Base-by-base conservation (phyloP, 371 early-diverging fungal genomes). In the Sporodiniella umbellata region DNA sequence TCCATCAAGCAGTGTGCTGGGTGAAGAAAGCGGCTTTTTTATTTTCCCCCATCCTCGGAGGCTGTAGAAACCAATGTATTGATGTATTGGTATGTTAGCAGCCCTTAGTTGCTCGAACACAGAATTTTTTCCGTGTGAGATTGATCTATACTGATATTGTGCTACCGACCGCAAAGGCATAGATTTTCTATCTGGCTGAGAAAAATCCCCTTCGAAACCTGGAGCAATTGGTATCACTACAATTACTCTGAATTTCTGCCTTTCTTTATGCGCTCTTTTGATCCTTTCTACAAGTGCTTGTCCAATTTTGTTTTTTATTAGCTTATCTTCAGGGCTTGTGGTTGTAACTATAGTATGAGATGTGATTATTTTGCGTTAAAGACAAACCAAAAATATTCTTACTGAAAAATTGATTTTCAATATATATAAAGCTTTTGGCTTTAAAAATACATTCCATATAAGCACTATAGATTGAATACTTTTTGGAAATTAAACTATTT, bases 381-480 rank as follows among this genome's bases (percentile, higher is more conserved):
- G 1, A 33, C 12, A 21, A 33, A 7, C 11, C 14, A 18, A 39
- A 35, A 7, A n/a, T 0, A 23, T 17, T 56, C 71, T 69, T 72
- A 79, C 89, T 86, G 60, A 96, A 96, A 70, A 96, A 95, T 64
- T 96, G 96, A 62, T 96, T 95, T 63, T 96, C 96, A 50, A 96
- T 96, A 66, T 96, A 96, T 28, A 96, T 83, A 66, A 85, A 94
- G 54, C 92, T 88, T 66, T 92, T 78, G 5, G 96, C 82, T 35
- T 78, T 79, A 17, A 63, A 66, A 38, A 96, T 96, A 51, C 79
- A 68, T 40, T 84, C 79, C 56, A 86, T 60, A 58, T 96, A 95
- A 1, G 95, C 95, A 14, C 75, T 83, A 54, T 87, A 84, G 44
- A 96, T 95, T 4, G 90, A 89, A 54, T 72, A 70, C 79, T 95